Conservation (phyloP, 2,329 filamentous ascomycete genomes). For the Laburnicola sp. region DNA sequence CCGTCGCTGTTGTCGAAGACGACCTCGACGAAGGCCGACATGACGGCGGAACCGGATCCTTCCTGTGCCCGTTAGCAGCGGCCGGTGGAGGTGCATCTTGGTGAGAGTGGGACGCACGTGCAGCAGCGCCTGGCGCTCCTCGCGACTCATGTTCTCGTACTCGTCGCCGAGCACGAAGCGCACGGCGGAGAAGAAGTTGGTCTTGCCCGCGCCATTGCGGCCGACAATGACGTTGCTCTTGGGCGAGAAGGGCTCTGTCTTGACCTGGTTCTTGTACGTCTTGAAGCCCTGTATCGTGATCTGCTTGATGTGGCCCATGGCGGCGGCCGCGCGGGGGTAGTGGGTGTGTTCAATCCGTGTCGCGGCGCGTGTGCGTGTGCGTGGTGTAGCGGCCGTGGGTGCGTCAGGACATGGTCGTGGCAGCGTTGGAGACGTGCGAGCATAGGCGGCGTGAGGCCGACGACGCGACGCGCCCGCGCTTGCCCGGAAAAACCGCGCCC, state of each 20-base stretch:
- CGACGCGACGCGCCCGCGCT: neutral
- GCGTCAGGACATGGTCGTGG: constrained; percentile 8
- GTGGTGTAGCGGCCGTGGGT: neutral
- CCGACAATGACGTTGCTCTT: constrained; percentile 98
- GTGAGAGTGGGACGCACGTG: constrained; percentile 57
- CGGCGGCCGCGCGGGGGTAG: constrained; percentile 15
- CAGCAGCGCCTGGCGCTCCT: constrained; percentile 93
- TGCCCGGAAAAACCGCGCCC: too few relatives aligned
- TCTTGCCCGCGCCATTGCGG: constrained; percentile 98
- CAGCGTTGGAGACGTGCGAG: neutral
- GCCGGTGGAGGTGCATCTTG: neutral
- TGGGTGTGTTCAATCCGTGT: neutral
- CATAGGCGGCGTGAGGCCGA: neutral
- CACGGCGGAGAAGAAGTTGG: constrained; percentile 99
- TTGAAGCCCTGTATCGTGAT: constrained; percentile 99
- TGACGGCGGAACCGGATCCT: constrained; percentile 94
- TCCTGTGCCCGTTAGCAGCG: constrained; percentile 58
- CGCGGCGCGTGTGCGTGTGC: neutral
- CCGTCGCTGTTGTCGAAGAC: constrained; percentile 98
- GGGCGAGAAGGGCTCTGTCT: constrained; percentile 96
- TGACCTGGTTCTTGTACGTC: constrained; percentile 99
- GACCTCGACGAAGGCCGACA: constrained; percentile 99
- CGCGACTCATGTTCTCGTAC: constrained; percentile 92
- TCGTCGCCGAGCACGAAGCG: constrained; percentile 98
- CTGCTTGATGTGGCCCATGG: constrained; percentile 83